Evolutionary conservation across 495 filamentous ascomycete species (phyloP).

Genomic region (Aspergillus diversus): DNA sequence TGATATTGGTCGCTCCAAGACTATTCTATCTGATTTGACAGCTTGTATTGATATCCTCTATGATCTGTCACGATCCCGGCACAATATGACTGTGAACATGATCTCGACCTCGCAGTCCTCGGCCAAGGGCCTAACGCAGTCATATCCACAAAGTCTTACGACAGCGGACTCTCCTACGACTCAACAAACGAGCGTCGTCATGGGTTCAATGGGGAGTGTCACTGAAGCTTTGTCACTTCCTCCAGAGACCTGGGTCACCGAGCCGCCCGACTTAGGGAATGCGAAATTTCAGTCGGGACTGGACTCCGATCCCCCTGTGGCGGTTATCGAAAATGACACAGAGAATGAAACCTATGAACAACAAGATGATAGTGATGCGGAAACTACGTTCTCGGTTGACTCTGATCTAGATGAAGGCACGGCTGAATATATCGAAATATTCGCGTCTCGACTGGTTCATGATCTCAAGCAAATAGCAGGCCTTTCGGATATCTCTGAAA

Average conservation of each 20-base stretch:
- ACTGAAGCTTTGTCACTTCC: neutral
- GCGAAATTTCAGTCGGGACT: neutral
- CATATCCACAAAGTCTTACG: conserved; percentile 17
- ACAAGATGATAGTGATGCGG: neutral
- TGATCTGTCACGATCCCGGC: conserved; percentile 77
- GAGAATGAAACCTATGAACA: neutral
- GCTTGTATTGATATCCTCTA: conserved; percentile 88
- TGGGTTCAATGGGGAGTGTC: too few species aligned
- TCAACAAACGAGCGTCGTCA: too few species aligned
- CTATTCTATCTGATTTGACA: conserved; percentile 76
- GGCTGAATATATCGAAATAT: neutral
- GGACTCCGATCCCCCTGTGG: neutral
- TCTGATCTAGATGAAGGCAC: neutral
- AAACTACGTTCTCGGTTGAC: neutral
- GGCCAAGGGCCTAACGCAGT: conserved; percentile 31
- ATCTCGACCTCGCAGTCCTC: conserved; percentile 36
- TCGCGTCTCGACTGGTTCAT: neutral
- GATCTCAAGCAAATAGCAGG: neutral
- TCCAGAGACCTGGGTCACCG: neutral
- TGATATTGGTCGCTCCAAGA: conserved; percentile 52
- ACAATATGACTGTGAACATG: conserved; percentile 50
- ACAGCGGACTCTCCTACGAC: too few species aligned
- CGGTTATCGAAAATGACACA: neutral
- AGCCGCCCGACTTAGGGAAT: neutral
- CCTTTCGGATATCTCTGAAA: neutral